Evolutionary conservation across 768 basidiomycete genomes (phyloP).

Genomic region (Gloeophyllum trabeum): DNA sequence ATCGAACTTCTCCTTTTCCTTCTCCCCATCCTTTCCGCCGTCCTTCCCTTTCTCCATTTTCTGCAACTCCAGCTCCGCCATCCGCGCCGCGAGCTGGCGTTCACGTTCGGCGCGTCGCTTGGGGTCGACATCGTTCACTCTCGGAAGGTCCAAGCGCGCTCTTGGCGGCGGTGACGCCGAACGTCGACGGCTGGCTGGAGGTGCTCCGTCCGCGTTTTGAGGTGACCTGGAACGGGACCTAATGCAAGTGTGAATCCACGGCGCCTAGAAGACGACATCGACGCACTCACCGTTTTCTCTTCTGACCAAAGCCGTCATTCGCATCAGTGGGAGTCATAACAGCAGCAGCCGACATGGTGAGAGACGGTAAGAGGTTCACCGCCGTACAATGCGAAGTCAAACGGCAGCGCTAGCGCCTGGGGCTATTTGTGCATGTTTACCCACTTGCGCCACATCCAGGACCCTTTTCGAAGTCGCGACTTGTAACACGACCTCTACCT

Average conservation of each 20-base stretch:
- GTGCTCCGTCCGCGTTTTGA: conserved; percentile 18
- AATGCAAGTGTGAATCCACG: conserved; percentile 4
- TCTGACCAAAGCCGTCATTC: conserved; percentile 24
- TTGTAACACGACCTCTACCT: too few relatives aligned
- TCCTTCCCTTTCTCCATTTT: conserved; percentile 40
- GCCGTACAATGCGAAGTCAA: too few relatives aligned
- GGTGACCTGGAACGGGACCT: conserved; percentile 21
- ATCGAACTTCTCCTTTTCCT: conserved; percentile 36
- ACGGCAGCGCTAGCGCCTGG: too few relatives aligned
- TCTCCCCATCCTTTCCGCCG: conserved; percentile 21
- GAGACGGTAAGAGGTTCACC: too few relatives aligned
- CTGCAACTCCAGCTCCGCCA: conserved; percentile 60
- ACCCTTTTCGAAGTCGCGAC: too few relatives aligned
- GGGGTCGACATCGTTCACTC: conserved; percentile 67
- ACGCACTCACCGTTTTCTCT: conserved; percentile 29
- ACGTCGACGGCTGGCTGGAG: conserved; percentile 30
- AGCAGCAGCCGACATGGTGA: conserved; percentile 31
- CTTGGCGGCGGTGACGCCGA: conserved; percentile 25
- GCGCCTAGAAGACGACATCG: neutral
- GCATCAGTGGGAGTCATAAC: conserved; percentile 18
- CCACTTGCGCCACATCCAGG: too few relatives aligned
- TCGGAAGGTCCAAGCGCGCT: conserved; percentile 27
- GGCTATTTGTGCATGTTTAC: too few relatives aligned
- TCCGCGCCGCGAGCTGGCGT: conserved; percentile 61
- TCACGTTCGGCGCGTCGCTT: conserved; percentile 68